Evolutionary conservation across 2,329 filamentous ascomycete genomes (phyloP), one percentile per base, ranked within the genome.

Genomic region (Penicillium sp.): DNA sequence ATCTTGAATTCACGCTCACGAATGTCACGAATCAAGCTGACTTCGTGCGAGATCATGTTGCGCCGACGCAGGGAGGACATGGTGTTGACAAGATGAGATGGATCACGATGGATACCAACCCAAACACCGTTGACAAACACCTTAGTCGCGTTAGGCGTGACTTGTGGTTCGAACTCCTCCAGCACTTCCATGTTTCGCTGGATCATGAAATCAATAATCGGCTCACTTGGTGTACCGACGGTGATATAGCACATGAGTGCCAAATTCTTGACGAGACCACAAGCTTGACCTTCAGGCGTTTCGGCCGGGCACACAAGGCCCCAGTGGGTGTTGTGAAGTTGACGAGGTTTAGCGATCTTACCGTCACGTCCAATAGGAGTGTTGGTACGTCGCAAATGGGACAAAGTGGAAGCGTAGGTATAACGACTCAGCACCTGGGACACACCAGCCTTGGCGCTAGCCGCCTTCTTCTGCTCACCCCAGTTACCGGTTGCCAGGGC

Each of bases 401-500:
- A 98, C 29, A 98, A 71, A 0, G 91, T 97, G 27, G 94, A 98
- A 11, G 93, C 83, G 62, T 96, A 98, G 0, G 94, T 97, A 65
- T 97, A 98, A 64, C 93, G 82, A 73, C 96, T 98, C 59, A 98
- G 72, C 70, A 98, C 94, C 70, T 98, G 93, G 33, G 91, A 97
- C 32, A 98, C 93, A 76, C 93, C 94, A 32, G 93, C 93, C 50
- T 94, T 97, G 1, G 90, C 87, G 55, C 85, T 91, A 57, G 87
- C 86, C 14, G 93, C 90, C 74, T 97, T 98, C 78, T 97, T 98
- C 73, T 98, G 93, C 53, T 98, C 93, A 60, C 93, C 94, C 94
- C 93, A 98, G 70, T 98, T 98, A 53, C 93, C 93, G 10, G 93
- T 98, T 17, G 93, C 91, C 47, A 98, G 76, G 36, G 93, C 96